Evolutionary conservation across 2,329 filamentous ascomycete genomes (phyloP), one percentile per base, ranked within the genome.

Genomic region (Calonectria naviculata): DNA sequence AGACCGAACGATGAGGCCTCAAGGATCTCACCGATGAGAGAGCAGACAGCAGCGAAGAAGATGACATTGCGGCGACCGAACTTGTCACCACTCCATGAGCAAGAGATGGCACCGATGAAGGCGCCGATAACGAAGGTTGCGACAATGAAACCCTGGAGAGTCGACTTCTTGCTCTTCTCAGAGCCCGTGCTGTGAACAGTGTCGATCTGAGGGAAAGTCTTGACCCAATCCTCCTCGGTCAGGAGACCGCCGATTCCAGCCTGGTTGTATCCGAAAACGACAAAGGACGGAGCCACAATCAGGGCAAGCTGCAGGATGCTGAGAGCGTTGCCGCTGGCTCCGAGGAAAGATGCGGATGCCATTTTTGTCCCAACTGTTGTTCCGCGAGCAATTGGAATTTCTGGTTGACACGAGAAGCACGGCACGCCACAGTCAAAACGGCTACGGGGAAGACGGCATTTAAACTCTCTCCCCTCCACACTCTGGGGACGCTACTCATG

Each of bases 201-300:
- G 12, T 78, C 72, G 24, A 90, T 75, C 60, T 76, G 42, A 6
- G 78, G 85, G 74, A 91, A 91, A 74, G 89, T 83, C 24, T 83
- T 84, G 65, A 90, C 89, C 68, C 89, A 89, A 78, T 89, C 84
- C 29, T 83, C 83, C n/a, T 94, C 86, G 1, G 91, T 93, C 68
- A 95, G 85, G 65, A 95, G 89, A 67, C 90, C 90, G 49, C 91
- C 92, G 84, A 93, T 93, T 3, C 93, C 91, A 75, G 92, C 90
- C 81, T 92, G 90, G 82, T 93, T 92, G 77, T 88, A 87, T 52
- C 87, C 86, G 71, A 87, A 87, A 31, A 86, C 81, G 70, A 86
- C 84, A 73, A 82, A 85, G 36, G 84, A 78, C 10, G 85, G 85
- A 42, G 80, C 81, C 29, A 86, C 84, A 46, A 86, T 82, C 41